Evolutionary conservation across 1,139 yeast species (phyloP).

Genomic region (Ashbya aceris): DNA sequence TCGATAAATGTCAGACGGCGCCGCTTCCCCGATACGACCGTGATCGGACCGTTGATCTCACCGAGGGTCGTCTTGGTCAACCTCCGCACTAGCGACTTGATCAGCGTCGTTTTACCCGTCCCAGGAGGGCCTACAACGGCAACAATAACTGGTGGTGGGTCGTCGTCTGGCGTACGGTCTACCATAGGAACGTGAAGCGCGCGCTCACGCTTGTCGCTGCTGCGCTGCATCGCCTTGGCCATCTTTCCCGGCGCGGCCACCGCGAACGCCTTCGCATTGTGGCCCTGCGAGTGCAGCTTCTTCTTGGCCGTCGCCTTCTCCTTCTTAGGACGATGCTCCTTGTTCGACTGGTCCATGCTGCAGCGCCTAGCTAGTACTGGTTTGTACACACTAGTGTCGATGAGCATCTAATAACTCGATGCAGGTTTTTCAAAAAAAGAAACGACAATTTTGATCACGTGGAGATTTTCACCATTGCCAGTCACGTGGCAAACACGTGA

Average conservation of each 20-base stretch:
- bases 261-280: constrained; percentile 90
- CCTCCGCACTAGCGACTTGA: constrained; percentile 79
- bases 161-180: constrained; percentile 94
- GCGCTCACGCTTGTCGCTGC: constrained; percentile 79
- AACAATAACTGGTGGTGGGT: constrained; percentile 92
- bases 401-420: not conserved
- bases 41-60: constrained; percentile 91
- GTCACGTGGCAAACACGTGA: not conserved
- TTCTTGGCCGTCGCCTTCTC: constrained; percentile 63
- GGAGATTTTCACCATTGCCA: not conserved
- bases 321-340: constrained; percentile 50
- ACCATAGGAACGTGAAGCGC: constrained; percentile 95
- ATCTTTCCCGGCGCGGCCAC: constrained; percentile 86
- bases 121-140: constrained; percentile 99
- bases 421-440: constrained; percentile 3
- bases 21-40: constrained; percentile 95
- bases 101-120: constrained; percentile 91
- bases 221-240: constrained; percentile 73
- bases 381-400: not conserved
- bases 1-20: constrained; percentile 89
- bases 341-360: constrained; percentile 42
- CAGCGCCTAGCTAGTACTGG: not conserved
- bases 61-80: constrained; percentile 79
- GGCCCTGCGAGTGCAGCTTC: constrained; percentile 85
- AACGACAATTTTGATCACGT: not conserved